Conservation (phyloP, 2,329 filamentous ascomycete genomes). For the Colletotrichum costaricense region DNA sequence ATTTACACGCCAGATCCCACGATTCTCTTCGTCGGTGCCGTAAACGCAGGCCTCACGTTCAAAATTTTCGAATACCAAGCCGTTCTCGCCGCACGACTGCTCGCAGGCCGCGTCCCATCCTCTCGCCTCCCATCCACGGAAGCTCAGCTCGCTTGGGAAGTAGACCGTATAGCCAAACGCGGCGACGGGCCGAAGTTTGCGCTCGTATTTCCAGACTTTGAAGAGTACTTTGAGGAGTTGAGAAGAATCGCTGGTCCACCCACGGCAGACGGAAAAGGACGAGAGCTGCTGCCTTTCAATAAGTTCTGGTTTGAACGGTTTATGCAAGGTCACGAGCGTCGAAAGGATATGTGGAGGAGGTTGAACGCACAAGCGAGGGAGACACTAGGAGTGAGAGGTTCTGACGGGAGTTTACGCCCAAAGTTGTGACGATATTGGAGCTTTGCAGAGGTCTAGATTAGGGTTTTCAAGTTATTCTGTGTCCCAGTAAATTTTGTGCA, state of each 20-base stretch:
- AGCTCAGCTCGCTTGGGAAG: constrained; percentile 68
- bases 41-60: constrained; percentile 70
- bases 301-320: constrained; percentile 61
- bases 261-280: constrained; percentile 52
- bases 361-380: constrained; percentile 51
- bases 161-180: constrained; percentile 60
- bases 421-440: neutral
- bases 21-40: constrained; percentile 68
- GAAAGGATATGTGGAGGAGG: constrained; percentile 68
- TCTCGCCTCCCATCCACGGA: constrained; percentile 58
- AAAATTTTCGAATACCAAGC: constrained; percentile 78
- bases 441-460: no score
- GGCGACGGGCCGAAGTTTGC: constrained; percentile 70
- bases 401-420: neutral
- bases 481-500: no score
- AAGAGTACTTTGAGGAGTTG: constrained; percentile 71
- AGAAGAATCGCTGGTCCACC: constrained; percentile 61
- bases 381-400: neutral
- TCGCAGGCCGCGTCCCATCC: constrained; percentile 58
- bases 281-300: constrained; percentile 57
- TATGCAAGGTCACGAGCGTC: constrained; percentile 63
- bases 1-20: constrained; percentile 65
- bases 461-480: no score
- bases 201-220: constrained; percentile 70
- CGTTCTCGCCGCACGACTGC: constrained; percentile 67